These are phyloP conservation scores for Pavlovales sp. DNA, from an alignment of 208 protist species.

Conservation along the genomic window DNA sequence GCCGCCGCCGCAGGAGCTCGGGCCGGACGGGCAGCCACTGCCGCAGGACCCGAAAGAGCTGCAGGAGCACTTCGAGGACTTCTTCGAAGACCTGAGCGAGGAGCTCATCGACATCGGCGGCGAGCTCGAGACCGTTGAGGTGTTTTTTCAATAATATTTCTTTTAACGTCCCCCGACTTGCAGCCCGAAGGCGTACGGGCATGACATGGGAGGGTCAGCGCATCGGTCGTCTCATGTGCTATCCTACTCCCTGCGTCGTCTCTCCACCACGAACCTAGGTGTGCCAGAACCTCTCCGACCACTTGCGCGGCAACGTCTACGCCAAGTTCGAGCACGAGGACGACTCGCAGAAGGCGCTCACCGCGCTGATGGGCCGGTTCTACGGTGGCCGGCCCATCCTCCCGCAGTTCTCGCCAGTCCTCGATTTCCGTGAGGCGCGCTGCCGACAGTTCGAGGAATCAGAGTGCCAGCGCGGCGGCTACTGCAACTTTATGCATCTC, in stretches of 20 bases:
- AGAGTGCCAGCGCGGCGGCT: slow-evolving; percentile 79
- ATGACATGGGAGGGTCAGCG: too few relatives aligned
- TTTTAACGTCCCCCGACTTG: too few relatives aligned
- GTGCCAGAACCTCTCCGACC: slow-evolving; percentile 91
- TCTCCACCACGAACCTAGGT: too few relatives aligned
- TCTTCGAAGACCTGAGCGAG: slow-evolving; percentile 91
- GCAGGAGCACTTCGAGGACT: slow-evolving; percentile 87
- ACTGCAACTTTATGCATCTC: slow-evolving; percentile 97
- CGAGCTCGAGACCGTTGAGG: slow-evolving; percentile 84
- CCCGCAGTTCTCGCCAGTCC: slow-evolving; percentile 93
- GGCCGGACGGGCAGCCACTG: not conserved
- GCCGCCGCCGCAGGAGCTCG: slow-evolving; percentile 13
- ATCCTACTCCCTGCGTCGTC: too few relatives aligned
- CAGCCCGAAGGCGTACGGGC: too few relatives aligned
- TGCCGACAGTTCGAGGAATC: slow-evolving; percentile 91
- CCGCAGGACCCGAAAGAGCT: slow-evolving; percentile 75
- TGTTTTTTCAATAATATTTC: too few relatives aligned
- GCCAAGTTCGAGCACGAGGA: slow-evolving; percentile 85
- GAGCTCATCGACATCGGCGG: slow-evolving; percentile 75
- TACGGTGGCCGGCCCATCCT: slow-evolving; percentile 59
- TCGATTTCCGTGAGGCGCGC: slow-evolving; percentile 92
- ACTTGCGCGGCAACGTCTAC: slow-evolving; percentile 95
- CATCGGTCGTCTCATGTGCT: too few relatives aligned
- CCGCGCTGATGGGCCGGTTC: slow-evolving; percentile 63
- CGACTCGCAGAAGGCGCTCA: slow-evolving; percentile 73